Percentiles rank a stretch among this genome's conserved stretches.
Conservation (phyloP, 768 basidiomycete species). For the Mycena leptocephala region DNA sequence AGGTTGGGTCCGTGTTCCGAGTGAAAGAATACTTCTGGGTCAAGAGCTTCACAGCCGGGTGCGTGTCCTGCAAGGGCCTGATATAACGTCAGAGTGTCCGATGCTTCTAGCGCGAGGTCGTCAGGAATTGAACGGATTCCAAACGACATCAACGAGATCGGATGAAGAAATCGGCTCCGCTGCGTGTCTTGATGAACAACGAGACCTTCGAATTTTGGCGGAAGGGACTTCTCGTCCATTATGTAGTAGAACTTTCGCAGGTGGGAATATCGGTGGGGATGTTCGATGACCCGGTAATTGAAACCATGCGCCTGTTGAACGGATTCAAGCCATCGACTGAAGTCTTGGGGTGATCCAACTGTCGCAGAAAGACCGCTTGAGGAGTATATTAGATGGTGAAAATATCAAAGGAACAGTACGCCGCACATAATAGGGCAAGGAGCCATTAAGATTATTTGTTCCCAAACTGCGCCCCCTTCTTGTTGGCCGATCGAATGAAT, state of each 20-base stretch:
- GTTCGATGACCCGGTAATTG: conserved; percentile 72
- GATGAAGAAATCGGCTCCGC: conserved; percentile 73
- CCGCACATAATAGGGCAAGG: conserved; percentile 82
- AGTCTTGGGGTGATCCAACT: conserved; percentile 74
- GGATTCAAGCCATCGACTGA: conserved; percentile 76
- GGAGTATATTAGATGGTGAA: neutral
- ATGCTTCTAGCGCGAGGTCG: conserved; percentile 76
- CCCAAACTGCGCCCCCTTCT: conserved; percentile 81
- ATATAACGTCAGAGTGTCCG: conserved; percentile 71
- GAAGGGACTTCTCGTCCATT: conserved; percentile 34
- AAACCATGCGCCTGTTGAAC: conserved; percentile 75
- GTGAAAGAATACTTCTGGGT: conserved; percentile 17
- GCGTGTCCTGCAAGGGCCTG: conserved; percentile 52
- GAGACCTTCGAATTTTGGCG: conserved; percentile 56
- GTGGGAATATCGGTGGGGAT: conserved; percentile 82
- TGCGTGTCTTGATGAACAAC: conserved; percentile 52
- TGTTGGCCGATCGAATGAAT: conserved; percentile 82
- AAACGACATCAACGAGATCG: conserved; percentile 72
- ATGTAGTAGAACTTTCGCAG: conserved; percentile 78
- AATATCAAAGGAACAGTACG: conserved; percentile 26
- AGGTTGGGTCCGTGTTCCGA: conserved; percentile 64
- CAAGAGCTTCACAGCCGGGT: conserved; percentile 41
- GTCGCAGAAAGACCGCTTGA: conserved; percentile 81
- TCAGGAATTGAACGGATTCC: conserved; percentile 67
- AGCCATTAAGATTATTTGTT: conserved; percentile 80